phyloP scores from a whole-genome alignment of 495 filamentous ascomycete genomes.

The Annulohypoxylon bovei region DNA sequence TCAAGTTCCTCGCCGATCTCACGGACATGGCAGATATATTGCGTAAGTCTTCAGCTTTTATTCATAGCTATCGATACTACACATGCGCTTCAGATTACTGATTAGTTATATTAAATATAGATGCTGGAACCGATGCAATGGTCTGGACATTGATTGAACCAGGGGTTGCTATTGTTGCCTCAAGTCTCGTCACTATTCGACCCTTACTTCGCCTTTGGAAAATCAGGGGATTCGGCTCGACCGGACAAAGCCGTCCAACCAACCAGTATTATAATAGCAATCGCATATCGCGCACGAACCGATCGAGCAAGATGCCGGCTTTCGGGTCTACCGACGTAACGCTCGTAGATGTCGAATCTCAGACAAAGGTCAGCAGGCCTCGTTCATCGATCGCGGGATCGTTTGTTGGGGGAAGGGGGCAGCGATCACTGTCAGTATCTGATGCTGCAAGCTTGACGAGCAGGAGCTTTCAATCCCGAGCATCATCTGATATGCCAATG shows the following conservation, averaged over 20 bases:
- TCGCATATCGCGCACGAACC: conserved; percentile 32
- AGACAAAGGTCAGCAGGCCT: conserved; percentile 11
- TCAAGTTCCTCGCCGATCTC: conserved; percentile 51
- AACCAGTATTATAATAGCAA: conserved; percentile 15
- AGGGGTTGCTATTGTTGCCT: conserved; percentile 54
- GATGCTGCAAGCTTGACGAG: conserved; percentile 19
- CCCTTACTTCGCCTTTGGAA: conserved; percentile 51
- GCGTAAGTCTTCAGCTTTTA: conserved; percentile 35
- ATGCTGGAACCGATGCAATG: conserved; percentile 52
- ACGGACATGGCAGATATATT: conserved; percentile 49
- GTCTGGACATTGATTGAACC: conserved; percentile 58
- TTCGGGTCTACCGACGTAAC: conserved; percentile 45
- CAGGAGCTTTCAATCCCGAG: conserved; percentile 16
- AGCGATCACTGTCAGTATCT: conserved; percentile 31
- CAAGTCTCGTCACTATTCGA: conserved; percentile 53
- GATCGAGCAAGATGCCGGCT: conserved; percentile 41
- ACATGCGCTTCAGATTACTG: not conserved
- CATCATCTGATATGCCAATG: conserved; percentile 30
- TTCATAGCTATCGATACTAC: not conserved
- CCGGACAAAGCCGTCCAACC: conserved; percentile 39
- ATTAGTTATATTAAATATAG: conserved; percentile 24
- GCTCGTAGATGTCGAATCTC: conserved; percentile 41
- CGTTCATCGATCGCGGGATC: conserved; percentile 9
- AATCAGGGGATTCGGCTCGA: conserved; percentile 47
- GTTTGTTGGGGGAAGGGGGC: conserved; percentile 17